These are phyloP conservation scores for Phytopythium montanum DNA, from an alignment of 352 stramenopile species.

Conservation along the genomic window DNA sequence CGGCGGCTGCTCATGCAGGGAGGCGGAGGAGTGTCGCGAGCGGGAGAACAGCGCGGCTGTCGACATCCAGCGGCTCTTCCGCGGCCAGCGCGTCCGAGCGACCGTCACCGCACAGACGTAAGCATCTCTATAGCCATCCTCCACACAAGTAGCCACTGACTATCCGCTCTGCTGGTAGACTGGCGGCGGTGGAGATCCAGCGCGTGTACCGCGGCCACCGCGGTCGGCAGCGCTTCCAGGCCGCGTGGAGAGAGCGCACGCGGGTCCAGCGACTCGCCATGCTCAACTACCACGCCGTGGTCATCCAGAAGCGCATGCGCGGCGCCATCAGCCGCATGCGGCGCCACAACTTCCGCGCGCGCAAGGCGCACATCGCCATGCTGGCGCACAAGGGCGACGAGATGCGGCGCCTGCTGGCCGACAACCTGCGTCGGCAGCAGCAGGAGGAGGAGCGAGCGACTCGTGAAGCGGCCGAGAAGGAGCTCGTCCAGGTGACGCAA, in stretches of 20 bases:
- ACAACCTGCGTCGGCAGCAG: slow-evolving; percentile 40
- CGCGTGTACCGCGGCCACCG: slow-evolving; percentile 61
- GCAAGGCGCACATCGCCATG: slow-evolving; percentile 52
- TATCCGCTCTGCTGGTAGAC: slow-evolving; percentile 15
- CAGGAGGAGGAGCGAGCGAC: slow-evolving; percentile 32
- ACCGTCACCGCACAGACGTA: slow-evolving; percentile 32
- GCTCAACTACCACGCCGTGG: slow-evolving; percentile 42
- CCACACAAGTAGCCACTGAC: not conserved
- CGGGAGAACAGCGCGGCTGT: slow-evolving; percentile 35
- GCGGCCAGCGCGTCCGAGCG: slow-evolving; percentile 48
- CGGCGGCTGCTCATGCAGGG: slow-evolving; percentile 14
- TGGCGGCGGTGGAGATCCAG: slow-evolving; percentile 47
- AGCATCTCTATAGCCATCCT: not conserved
- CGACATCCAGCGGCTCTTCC: slow-evolving; percentile 61
- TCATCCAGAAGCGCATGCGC: slow-evolving; percentile 55
- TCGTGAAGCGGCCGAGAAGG: slow-evolving; percentile 31
- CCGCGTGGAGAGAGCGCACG: slow-evolving; percentile 13
- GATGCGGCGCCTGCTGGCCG: slow-evolving; percentile 39
- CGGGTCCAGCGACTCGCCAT: slow-evolving; percentile 24
- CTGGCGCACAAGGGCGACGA: slow-evolving; percentile 44
- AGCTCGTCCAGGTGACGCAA: slow-evolving; percentile 50
- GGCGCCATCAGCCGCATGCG: slow-evolving; percentile 40
- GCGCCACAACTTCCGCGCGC: slow-evolving; percentile 52
- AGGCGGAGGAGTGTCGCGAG: slow-evolving; percentile 37
- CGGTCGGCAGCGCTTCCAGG: slow-evolving; percentile 25